Percentiles rank a stretch among this genome's conserved stretches.
These are phyloP conservation scores for Phascolomyces articulosus DNA, from an alignment of 371 early-diverging fungal genomes.

Conservation along the genomic window DNA sequence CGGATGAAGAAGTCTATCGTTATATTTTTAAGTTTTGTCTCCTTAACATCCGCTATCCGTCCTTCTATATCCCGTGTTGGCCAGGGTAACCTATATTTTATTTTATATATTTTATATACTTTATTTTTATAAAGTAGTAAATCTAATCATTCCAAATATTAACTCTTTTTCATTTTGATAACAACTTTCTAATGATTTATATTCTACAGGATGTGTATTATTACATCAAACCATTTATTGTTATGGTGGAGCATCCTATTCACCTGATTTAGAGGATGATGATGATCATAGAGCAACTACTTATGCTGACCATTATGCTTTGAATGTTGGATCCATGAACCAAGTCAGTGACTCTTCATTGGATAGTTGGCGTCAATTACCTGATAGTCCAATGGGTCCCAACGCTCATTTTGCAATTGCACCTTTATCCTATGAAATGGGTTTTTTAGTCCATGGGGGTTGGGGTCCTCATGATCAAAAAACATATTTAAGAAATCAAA, in stretches of 20 bases:
- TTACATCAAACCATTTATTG: constrained; percentile 12
- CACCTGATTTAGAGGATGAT: neutral
- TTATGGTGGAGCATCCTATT: constrained; percentile 13
- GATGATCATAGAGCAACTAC: neutral
- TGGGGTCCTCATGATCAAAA: constrained; percentile 13
- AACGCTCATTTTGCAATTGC: constrained; percentile 18
- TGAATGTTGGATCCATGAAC: neutral
- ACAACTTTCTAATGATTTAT: too few species aligned
- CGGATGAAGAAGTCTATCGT: too few species aligned
- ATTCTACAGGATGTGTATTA: constrained; percentile 11
- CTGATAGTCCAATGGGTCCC: constrained; percentile 7
- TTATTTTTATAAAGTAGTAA: too few species aligned
- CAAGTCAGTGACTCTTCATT: constrained; percentile 52
- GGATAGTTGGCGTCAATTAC: constrained; percentile 35
- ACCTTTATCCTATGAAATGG: neutral
- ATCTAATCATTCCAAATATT: too few species aligned
- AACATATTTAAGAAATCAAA: constrained; percentile 14
- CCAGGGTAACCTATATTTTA: neutral
- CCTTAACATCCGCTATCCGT: neutral
- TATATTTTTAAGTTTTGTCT: neutral
- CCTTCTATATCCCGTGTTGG: neutral
- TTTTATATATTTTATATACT: neutral
- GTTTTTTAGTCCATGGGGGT: constrained; percentile 15
- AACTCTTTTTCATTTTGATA: neutral
- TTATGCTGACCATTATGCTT: constrained; percentile 6